phyloP scores from a whole-genome alignment of 2,329 filamentous ascomycete genomes.

The Lasiodiplodia theobromae region DNA sequence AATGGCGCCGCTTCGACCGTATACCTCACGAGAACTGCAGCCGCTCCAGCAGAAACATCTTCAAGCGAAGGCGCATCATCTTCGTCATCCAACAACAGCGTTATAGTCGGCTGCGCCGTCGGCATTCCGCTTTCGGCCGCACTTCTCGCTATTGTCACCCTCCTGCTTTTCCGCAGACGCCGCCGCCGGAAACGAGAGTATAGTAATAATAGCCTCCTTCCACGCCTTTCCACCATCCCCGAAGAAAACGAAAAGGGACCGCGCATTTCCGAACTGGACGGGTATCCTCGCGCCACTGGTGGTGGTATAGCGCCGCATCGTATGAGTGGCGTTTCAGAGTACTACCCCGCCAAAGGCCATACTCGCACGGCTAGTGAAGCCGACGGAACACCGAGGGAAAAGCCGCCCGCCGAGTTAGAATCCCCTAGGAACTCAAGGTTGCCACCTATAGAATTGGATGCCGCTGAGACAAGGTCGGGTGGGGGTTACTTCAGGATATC shows the following conservation, averaged over 20 bases:
- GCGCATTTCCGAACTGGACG: conserved; percentile 17
- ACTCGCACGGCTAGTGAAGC: not conserved
- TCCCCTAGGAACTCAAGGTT: not conserved
- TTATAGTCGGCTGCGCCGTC: conserved; percentile 32
- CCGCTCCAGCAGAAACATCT: conserved; percentile 4
- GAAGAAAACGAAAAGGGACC: not conserved
- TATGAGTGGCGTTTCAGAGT: not conserved
- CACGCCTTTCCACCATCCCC: not conserved
- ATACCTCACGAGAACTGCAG: conserved; percentile 12
- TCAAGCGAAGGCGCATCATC: not conserved
- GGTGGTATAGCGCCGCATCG: conserved; percentile 12
- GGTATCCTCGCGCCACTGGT: conserved; percentile 17
- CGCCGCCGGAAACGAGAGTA: conserved; percentile 19
- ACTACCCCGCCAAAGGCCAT: not conserved
- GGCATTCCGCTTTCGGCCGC: conserved; percentile 33
- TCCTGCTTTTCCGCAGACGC: conserved; percentile 30
- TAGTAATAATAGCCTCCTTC: not conserved
- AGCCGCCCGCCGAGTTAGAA: conserved; percentile 1
- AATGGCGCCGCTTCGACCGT: conserved; percentile 14
- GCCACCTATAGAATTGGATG: not conserved
- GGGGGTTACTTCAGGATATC: not conserved
- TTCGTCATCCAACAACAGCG: not conserved
- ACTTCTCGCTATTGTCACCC: conserved; percentile 31
- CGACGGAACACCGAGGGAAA: conserved; percentile 8
- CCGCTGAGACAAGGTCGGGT: not conserved